A percentile compares a stretch with the other conserved stretches of the same genome.
Conservation (phyloP, 768 basidiomycete species). For the Tylopilus intermedius region DNA sequence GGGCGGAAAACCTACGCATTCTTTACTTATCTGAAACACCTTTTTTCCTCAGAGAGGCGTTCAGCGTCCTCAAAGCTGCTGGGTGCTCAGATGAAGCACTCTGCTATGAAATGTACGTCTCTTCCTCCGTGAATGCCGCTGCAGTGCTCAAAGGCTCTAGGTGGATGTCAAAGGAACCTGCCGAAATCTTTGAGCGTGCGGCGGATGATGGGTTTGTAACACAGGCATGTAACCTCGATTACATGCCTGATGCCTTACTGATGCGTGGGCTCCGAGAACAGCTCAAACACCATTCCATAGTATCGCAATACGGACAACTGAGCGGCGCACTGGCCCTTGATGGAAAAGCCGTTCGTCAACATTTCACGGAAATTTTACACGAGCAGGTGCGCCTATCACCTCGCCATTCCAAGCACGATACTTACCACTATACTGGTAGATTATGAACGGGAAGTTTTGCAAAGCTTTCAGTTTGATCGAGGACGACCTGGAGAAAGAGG, state of each 20-base stretch:
- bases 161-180: constrained; percentile 73
- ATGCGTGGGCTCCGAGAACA: constrained; percentile 19
- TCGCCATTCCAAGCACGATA: background rate
- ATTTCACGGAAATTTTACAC: constrained; percentile 56
- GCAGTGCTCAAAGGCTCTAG: constrained; percentile 23
- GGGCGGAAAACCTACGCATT: too few relatives aligned
- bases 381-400: constrained; percentile 31
- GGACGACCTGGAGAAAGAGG: constrained; percentile 20
- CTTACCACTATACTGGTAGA: constrained; percentile 25
- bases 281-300: constrained; percentile 38
- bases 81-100: too few relatives aligned
- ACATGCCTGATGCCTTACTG: background rate
- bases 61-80: too few relatives aligned
- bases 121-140: too few relatives aligned
- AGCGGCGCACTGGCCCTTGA: constrained; percentile 54
- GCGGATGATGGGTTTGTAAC: constrained; percentile 62
- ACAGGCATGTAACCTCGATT: constrained; percentile 10
- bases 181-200: constrained; percentile 63
- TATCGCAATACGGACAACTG: constrained; percentile 58
- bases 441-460: constrained; percentile 42
- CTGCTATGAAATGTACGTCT: too few relatives aligned
- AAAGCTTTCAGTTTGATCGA: constrained; percentile 51
- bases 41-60: too few relatives aligned
- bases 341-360: constrained; percentile 42
- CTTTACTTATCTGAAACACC: too few relatives aligned